A percentile compares a stretch with the other conserved stretches of the same genome.
phyloP scores from a whole-genome alignment of 768 basidiomycete genomes.

The Amanita exitialis region DNA sequence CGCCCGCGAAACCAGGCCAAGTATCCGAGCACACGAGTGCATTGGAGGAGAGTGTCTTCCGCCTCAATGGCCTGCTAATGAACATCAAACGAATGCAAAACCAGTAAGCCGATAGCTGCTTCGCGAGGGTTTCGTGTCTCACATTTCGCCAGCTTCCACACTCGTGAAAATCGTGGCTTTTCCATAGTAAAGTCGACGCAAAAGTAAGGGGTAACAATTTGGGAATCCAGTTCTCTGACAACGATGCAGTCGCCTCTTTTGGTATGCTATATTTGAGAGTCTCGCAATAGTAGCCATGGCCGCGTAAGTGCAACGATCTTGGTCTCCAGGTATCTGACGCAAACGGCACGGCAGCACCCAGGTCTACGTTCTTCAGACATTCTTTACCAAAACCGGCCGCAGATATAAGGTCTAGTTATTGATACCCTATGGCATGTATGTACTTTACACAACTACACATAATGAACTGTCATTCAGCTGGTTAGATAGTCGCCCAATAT shows the following conservation, averaged over 20 bases:
- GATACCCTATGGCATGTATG: slow-evolving; percentile 2
- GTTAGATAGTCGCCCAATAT: not conserved
- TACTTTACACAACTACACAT: slow-evolving; percentile 4
- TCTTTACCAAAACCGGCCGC: slow-evolving; percentile 92
- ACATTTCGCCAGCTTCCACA: slow-evolving; percentile 65
- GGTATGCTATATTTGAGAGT: slow-evolving; percentile 84
- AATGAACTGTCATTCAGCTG: slow-evolving; percentile 1
- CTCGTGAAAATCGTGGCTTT: slow-evolving; percentile 89
- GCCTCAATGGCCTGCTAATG: slow-evolving; percentile 78
- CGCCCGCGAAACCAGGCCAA: slow-evolving; percentile 81
- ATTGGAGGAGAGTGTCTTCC: slow-evolving; percentile 92
- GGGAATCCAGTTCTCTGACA: slow-evolving; percentile 2
- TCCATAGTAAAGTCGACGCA: slow-evolving; percentile 86
- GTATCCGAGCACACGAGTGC: slow-evolving; percentile 88
- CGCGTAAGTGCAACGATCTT: slow-evolving; percentile 42
- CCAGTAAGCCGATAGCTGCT: slow-evolving; percentile 43
- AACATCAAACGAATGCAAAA: slow-evolving; percentile 91
- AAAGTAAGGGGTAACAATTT: slow-evolving; percentile 36
- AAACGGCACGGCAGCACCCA: slow-evolving; percentile 49
- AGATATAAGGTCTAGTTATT: slow-evolving; percentile 71
- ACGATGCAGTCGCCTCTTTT: slow-evolving; percentile 70
- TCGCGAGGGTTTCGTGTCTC: slow-evolving; percentile 1
- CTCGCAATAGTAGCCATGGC: slow-evolving; percentile 79
- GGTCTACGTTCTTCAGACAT: slow-evolving; percentile 88
- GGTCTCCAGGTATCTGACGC: not conserved